A percentile compares a stretch with the other conserved stretches of the same genome.
These are phyloP conservation scores for Parmelia sp. DNA, from an alignment of 495 filamentous ascomycete genomes.

Conservation along the genomic window DNA sequence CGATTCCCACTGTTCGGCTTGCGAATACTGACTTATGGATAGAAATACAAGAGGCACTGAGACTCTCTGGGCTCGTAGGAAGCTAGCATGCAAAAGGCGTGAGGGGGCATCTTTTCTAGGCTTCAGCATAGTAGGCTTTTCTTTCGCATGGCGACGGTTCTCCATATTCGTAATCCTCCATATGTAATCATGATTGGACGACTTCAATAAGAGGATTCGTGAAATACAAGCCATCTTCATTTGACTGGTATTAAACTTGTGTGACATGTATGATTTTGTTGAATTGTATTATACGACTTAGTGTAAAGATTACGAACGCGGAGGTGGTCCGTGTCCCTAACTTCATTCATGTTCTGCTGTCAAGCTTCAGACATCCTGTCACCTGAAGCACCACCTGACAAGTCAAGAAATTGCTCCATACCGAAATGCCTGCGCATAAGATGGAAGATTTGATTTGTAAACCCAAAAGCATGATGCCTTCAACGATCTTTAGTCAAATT, in stretches of 20 bases:
- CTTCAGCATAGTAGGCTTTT: neutral
- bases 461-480: neutral
- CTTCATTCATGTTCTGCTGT: no score
- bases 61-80: neutral
- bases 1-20: neutral
- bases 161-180: neutral
- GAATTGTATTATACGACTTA: neutral
- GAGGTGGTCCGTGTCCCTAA: neutral
- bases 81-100: constrained; percentile 2
- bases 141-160: neutral
- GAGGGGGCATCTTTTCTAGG: neutral
- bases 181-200: neutral
- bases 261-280: neutral
- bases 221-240: no score
- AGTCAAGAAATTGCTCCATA: neutral
- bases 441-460: neutral
- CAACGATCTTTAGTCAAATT: neutral
- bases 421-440: neutral
- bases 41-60: constrained; percentile 19
- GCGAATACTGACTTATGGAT: neutral
- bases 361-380: neutral
- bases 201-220: neutral
- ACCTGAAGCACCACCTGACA: neutral
- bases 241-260: neutral
- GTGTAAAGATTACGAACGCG: neutral